Base-by-base conservation (phyloP, 2,329 filamentous ascomycete genomes). In the Aspergillus sp. region DNA sequence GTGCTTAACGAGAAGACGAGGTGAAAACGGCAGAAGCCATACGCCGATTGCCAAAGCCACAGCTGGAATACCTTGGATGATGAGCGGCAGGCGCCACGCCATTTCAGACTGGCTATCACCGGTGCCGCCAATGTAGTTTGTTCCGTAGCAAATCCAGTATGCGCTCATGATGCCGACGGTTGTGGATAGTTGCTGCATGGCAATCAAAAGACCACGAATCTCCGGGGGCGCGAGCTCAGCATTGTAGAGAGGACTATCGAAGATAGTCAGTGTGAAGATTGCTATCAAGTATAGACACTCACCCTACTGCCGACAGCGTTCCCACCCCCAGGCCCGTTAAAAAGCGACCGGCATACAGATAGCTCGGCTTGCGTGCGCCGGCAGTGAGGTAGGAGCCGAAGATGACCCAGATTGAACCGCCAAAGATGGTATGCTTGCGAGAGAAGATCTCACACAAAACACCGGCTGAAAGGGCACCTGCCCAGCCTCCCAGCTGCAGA, bases 1-100 rank as follows among this genome's bases (percentile, higher is more conserved):
- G 43, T 70, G 59, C 36, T 67, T 69, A 5, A 70, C 68, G 7
- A 80, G 68, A 68, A 76, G 79, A 11, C 77, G 68, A 0, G 77
- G 77, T 0, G 76, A 79, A 51, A 73, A 79, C 0, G 78, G 78
- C 48, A 78, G 66, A 51, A 76, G 75, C 50, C 64, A 58, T 40
- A 69, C 62, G 11, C 66, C 65, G 29, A 60, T 54, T 7, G 62
- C 57, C 10, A 70, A 56, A 12, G 54, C 45, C 27, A 60, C 45
- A 26, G 66, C 65, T 1, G 66, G 67, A 29, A 67, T 60, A 12
- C 73, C 62, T 49, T 76, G 73, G 11, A 76, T 61, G 6, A 71
- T 56, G 40, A 73, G 73, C 1, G 72, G 72, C 6, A 75, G 51
- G 33, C 70, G 61, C 67, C 70, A 75, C 2, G 70, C 61, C 52